These are phyloP conservation scores for Metschnikowia gelsemii DNA, from an alignment of 805 yeast species.

Conservation along the genomic window DNA sequence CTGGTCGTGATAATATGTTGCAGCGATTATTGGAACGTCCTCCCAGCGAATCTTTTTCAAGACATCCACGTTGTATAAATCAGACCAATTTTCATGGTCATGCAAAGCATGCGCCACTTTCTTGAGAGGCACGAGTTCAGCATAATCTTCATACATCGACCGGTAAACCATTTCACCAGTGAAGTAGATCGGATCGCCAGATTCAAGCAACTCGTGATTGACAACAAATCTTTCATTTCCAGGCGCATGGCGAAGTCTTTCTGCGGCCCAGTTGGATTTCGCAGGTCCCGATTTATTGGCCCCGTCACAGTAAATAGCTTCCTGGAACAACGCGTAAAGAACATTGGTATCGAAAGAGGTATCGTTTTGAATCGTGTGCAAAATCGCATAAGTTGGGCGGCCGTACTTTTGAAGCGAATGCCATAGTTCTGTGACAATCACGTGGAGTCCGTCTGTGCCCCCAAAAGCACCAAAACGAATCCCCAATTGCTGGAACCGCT, in stretches of 20 bases:
- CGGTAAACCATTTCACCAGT: conserved; percentile 58
- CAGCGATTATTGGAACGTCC: conserved; percentile 48
- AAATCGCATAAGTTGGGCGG: conserved; percentile 37
- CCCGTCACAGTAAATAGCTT: conserved; percentile 52
- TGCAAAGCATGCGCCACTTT: conserved; percentile 41
- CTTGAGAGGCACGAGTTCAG: conserved; percentile 41
- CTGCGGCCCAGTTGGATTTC: conserved; percentile 50
- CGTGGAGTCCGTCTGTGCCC: conserved; percentile 50
- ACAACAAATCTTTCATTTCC: conserved; percentile 30
- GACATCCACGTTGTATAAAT: conserved; percentile 33
- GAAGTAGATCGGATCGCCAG: conserved; percentile 34
- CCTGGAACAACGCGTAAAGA: conserved; percentile 56
- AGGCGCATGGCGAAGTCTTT: conserved; percentile 31
- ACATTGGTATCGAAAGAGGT: conserved; percentile 53
- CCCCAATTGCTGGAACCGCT: conserved; percentile 55
- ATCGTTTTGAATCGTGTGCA: conserved; percentile 32
- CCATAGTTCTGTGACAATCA: conserved; percentile 39
- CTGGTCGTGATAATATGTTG: conserved; percentile 49
- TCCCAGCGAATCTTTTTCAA: conserved; percentile 32
- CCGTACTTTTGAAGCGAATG: conserved; percentile 39
- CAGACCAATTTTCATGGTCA: conserved; percentile 34
- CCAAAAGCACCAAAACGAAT: conserved; percentile 50
- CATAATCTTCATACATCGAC: conserved; percentile 50
- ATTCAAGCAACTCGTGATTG: conserved; percentile 9
- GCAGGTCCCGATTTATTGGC: conserved; percentile 12